Base-by-base conservation (phyloP, 164 flowering plant species). In the Vitis riparia region DNA sequence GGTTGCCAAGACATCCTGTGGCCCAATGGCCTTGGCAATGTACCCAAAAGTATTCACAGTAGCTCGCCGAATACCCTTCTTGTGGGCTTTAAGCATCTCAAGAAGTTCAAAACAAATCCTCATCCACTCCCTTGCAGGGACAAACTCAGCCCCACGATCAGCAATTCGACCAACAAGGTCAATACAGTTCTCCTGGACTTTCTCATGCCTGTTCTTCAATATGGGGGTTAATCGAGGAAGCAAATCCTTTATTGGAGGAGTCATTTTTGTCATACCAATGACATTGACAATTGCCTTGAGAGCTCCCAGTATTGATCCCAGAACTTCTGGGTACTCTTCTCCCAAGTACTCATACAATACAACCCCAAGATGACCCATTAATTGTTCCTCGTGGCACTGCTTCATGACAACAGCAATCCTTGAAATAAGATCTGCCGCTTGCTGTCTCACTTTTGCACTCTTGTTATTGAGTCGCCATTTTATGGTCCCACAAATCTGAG, bases 101-200 rank as follows among this genome's bases (percentile, higher is more conserved):
- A 93, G 91, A 59, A 95, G 94, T 84, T 95, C 99, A 78, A 93
- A 93, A 71, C 99, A 95, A 12, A 95, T 93, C 79, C 98, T 90
- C 99, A 93, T 95, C 99, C 98, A 95, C 73, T 95, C 99, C 68
- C 97, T 89, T 6, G 99, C 99, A 9, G 99, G 97, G 51, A 95
- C 99, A 83, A 95, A 95, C 77, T 95, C 99, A 59, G 99, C 97
- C 5, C 99, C 99, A 77, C 99, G 96, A 60, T 95, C 98, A 64
- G 98, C 99, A 81, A 95, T 95, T 49, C 98, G 82, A 63, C 99
- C 99, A 51, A 95, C 98, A 65, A 95, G 98, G 72, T 95, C 99
- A 68, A 95, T 93, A 69, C 99, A 95, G 69, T 95, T 95, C 79
- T 95, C 99, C 77, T 95, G 98, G 65, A 95, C 98, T 72, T 95